Evolutionary conservation across 495 filamentous ascomycete species (phyloP).

Genomic region (Penicillium bialowiezense): DNA sequence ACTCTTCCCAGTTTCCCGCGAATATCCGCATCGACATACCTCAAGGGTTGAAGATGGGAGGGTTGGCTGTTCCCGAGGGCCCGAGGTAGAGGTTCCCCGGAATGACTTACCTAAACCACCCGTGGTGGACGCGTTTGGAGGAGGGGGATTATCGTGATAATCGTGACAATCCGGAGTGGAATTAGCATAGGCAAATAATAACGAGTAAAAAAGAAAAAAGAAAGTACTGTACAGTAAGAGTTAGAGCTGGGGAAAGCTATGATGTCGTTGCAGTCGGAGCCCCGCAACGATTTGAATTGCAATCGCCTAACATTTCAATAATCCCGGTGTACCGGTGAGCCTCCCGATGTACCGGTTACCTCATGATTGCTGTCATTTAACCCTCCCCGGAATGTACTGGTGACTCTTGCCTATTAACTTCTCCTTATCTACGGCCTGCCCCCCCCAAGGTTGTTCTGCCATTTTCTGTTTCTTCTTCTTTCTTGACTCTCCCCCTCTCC

Average conservation of each 20-base stretch:
- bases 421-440: constrained; percentile 18
- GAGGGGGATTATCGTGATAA: constrained; percentile 4
- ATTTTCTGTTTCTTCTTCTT: constrained; percentile 12
- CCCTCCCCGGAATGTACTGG: constrained; percentile 12
- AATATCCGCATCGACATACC: constrained; percentile 15
- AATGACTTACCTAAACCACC: constrained; percentile 22
- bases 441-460: not conserved
- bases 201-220: too few species aligned
- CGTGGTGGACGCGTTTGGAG: constrained; percentile 7
- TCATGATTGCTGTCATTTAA: constrained; percentile 22
- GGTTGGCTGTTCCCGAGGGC: constrained; percentile 16
- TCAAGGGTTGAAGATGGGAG: not conserved
- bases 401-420: constrained; percentile 15
- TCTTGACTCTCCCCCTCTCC: constrained; percentile 2
- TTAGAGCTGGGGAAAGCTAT: not conserved
- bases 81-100: constrained; percentile 18
- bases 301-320: too few species aligned
- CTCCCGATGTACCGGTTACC: constrained; percentile 23
- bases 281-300: not conserved
- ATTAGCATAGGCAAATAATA: too few species aligned
- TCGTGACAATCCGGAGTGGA: too few species aligned
- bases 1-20: constrained; percentile 18
- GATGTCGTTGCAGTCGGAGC: too few species aligned
- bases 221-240: constrained; percentile 15
- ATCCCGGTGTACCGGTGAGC: constrained; percentile 24